A percentile compares a stretch with the other conserved stretches of the same genome.
Conservation (phyloP, 805 yeast species). For the Priceomyces medius region DNA sequence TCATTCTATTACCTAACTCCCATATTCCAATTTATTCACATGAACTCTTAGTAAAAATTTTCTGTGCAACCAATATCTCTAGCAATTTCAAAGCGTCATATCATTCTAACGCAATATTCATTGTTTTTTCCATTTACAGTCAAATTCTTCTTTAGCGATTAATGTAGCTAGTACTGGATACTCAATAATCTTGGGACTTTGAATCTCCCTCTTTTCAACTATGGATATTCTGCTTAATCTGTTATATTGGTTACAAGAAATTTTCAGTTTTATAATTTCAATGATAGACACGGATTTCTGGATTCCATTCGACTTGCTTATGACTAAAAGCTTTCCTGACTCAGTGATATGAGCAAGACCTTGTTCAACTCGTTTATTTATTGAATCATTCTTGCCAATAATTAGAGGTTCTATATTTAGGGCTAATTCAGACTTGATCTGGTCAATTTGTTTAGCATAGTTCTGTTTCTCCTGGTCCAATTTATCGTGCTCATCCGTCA, state of each 20-base stretch:
- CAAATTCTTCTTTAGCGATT: not conserved
- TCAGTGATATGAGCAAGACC: slow-evolving; percentile 6
- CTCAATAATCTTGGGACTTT: slow-evolving; percentile 2
- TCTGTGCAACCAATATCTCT: too few species aligned
- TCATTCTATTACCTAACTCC: too few species aligned
- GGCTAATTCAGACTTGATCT: not conserved
- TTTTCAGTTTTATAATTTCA: slow-evolving; percentile 15
- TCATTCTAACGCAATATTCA: too few species aligned
- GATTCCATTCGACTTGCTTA: slow-evolving; percentile 12
- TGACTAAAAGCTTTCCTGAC: slow-evolving; percentile 9
- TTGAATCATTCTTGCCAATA: slow-evolving; percentile 19
- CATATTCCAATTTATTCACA: too few species aligned
- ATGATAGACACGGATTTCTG: slow-evolving; percentile 15
- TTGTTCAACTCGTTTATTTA: slow-evolving; percentile 14
- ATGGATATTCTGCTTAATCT: slow-evolving; percentile 8
- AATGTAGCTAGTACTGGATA: not conserved
- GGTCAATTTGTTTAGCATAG: not conserved
- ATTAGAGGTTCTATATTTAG: slow-evolving; percentile 1
- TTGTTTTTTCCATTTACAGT: slow-evolving; percentile 1
- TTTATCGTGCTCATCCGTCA: not conserved
- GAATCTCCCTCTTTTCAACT: slow-evolving; percentile 1
- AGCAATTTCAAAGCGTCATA: too few species aligned
- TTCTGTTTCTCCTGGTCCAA: slow-evolving; percentile 1
- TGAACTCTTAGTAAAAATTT: too few species aligned
- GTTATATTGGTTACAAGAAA: slow-evolving; percentile 14